Percentiles rank a stretch among this genome's conserved stretches.
Evolutionary conservation across 2,329 filamentous ascomycete genomes (phyloP).

Genomic region (Fusarium miscanthi): DNA sequence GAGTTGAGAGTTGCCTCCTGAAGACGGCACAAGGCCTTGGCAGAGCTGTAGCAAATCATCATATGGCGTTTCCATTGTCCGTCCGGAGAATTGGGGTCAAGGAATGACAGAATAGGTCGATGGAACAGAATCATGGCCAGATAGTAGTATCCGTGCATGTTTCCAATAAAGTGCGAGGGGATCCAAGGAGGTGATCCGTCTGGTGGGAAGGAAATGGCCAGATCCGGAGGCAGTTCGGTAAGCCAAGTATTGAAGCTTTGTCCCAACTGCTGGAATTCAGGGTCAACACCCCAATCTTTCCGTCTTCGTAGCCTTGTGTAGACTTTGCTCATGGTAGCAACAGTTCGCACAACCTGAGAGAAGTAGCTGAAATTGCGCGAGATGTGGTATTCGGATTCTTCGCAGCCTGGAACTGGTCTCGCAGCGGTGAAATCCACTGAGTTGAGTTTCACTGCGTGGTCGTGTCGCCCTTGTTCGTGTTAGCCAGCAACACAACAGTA

Average conservation of each 20-base stretch:
- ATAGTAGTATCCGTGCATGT: slow-evolving; percentile 90
- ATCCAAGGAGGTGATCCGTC: slow-evolving; percentile 87
- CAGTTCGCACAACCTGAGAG: slow-evolving; percentile 79
- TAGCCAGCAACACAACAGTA: slow-evolving; percentile 9
- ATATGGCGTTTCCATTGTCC: slow-evolving; percentile 90
- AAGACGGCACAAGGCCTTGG: slow-evolving; percentile 84
- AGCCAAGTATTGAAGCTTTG: slow-evolving; percentile 81
- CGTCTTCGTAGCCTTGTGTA: slow-evolving; percentile 80
- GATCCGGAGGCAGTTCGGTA: slow-evolving; percentile 79
- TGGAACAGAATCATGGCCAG: slow-evolving; percentile 88
- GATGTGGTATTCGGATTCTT: slow-evolving; percentile 80
- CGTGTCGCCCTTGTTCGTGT: slow-evolving; percentile 72
- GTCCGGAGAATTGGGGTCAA: slow-evolving; percentile 76
- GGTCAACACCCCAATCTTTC: slow-evolving; percentile 88
- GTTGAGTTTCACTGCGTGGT: slow-evolving; percentile 79
- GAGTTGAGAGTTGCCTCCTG: slow-evolving; percentile 84
- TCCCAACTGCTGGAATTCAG: slow-evolving; percentile 83
- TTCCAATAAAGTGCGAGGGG: slow-evolving; percentile 86
- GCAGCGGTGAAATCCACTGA: slow-evolving; percentile 80
- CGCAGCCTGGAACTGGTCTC: slow-evolving; percentile 71
- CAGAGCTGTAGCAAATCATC: slow-evolving; percentile 84
- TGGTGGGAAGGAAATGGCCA: slow-evolving; percentile 79
- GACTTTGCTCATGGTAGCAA: slow-evolving; percentile 79
- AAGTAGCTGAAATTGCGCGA: slow-evolving; percentile 88
- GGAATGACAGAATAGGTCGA: slow-evolving; percentile 83